phyloP scores from a whole-genome alignment of 192 early-diverging fungal genomes.

The Coemansia sp. region DNA sequence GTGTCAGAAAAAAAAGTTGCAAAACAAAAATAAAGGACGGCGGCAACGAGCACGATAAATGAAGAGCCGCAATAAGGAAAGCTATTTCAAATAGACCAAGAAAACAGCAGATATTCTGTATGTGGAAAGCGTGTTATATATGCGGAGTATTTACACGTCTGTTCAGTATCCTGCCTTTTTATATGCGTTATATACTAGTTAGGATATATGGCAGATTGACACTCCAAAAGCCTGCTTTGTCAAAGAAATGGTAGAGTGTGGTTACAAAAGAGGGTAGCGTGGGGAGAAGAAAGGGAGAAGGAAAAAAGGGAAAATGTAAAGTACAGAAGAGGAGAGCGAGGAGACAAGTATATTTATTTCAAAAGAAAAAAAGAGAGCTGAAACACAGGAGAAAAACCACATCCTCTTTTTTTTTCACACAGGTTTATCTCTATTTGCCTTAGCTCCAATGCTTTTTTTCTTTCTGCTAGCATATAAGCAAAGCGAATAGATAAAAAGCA shows the following conservation, averaged over 20 bases:
- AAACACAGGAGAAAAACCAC: neutral
- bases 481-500: neutral
- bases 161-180: neutral
- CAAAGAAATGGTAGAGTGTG: neutral
- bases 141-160: neutral
- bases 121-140: neutral
- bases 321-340: neutral
- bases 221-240: neutral
- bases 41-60: too few species aligned
- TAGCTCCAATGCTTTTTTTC: neutral
- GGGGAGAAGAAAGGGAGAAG: neutral
- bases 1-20: neutral
- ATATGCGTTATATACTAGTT: neutral
- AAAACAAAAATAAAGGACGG: neutral
- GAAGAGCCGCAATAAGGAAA: too few species aligned
- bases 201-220: neutral
- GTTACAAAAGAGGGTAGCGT: neutral
- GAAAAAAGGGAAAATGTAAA: neutral
- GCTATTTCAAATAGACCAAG: neutral
- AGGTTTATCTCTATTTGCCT: neutral
- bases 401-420: neutral
- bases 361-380: neutral
- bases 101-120: neutral
- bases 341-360: neutral
- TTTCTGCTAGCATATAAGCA: neutral